Base-by-base conservation (phyloP, 306 rosid genomes). In the Vigna unguiculata region DNA sequence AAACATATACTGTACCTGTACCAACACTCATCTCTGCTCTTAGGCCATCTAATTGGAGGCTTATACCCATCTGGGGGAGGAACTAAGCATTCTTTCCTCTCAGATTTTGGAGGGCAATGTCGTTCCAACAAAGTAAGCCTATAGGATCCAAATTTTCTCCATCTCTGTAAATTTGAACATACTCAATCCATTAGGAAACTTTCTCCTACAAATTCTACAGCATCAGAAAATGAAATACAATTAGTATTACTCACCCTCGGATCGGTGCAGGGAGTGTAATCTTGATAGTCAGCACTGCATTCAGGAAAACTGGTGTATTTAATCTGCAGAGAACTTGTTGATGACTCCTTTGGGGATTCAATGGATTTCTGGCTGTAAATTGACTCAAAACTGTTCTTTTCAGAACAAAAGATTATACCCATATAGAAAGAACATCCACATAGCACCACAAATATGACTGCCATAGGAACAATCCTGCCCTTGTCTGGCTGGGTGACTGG, bases 21-120 rank as follows among this genome's bases (percentile, higher is more conserved):
- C 99, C 99, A 92, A 78, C 99, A 96, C 81, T 92, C 85, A 54
- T 96, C 93, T 83, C 90, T 81, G 89, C 99, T 91, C 85, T 87
- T 88, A 9, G 99, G 99, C 99, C 99, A 96, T 87, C 84, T 91
- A 81, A 96, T 85, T 34, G 99, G 97, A 41, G 79, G 78, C 86
- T 92, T 91, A 79, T 96, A 96, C 30, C 98, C 99, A 81, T 89
- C 84, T 1, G 99, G 99, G n/a, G 97, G 99, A 74, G 98, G 99
- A 75, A 96, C 82, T 69, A 96, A 80, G 83, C 99, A 96, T 78
- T 92, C 94, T 68, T 87, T 89, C 89, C 97, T 92, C 84, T 96
- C 99, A 32, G 74, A 89, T 58, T 71, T 59, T 0, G 99, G 96
- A 61, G 99, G 99, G 78, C 99, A 96, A 77, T 96, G 99, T 25